These are phyloP conservation scores for Sphagnum tenellum DNA, from an alignment of 225 moss, liverwort and hornwort species.

Conservation along the genomic window DNA sequence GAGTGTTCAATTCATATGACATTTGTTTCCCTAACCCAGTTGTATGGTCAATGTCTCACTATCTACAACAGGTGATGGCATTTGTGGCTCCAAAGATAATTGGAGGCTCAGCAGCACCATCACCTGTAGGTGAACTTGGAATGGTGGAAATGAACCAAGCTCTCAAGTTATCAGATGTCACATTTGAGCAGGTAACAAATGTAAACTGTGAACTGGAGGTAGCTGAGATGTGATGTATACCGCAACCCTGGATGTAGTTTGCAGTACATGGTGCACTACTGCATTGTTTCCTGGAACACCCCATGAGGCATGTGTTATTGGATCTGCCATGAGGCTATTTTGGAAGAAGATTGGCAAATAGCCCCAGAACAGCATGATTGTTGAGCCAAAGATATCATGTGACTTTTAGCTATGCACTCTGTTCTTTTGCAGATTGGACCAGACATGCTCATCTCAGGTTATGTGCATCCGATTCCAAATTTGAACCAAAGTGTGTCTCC, in stretches of 20 bases:
- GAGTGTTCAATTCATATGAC: too few relatives aligned
- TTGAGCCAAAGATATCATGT: too few relatives aligned
- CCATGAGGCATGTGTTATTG: too few relatives aligned
- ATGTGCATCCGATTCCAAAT: constrained; percentile 62
- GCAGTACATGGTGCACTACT: background rate
- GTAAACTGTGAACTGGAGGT: too few relatives aligned
- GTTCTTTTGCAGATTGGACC: constrained; percentile 54
- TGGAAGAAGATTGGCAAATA: too few relatives aligned
- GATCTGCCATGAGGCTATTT: too few relatives aligned
- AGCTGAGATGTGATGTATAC: too few relatives aligned
- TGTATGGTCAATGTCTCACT: too few relatives aligned
- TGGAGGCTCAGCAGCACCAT: constrained; percentile 75
- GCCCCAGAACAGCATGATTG: too few relatives aligned
- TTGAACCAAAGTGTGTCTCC: constrained; percentile 31
- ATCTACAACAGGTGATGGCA: constrained; percentile 57
- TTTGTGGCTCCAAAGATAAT: constrained; percentile 95
- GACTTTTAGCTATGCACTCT: too few relatives aligned
- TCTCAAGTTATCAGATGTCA: constrained; percentile 62
- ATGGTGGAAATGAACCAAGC: constrained; percentile 99
- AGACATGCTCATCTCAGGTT: constrained; percentile 84
- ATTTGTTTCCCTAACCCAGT: background rate
- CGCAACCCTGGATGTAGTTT: background rate
- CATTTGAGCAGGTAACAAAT: constrained; percentile 58
- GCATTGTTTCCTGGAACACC: background rate
- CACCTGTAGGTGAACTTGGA: constrained; percentile 89